Base-by-base conservation (phyloP, 140 eudicot species). In the Stevia rebaudiana region DNA sequence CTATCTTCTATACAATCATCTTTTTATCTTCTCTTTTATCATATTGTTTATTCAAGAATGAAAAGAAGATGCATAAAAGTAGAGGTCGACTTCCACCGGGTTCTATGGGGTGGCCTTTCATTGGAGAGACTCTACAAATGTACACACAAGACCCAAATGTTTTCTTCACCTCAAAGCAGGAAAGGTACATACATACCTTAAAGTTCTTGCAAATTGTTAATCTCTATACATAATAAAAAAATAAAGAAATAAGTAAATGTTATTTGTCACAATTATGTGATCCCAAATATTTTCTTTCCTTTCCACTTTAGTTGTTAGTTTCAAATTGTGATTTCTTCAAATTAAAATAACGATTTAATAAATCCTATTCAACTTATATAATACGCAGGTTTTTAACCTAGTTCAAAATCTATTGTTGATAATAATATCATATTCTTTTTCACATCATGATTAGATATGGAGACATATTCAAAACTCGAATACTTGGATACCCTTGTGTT, bases 401-500 rank as follows among this genome's bases (percentile, higher is more conserved):
- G n/a, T n/a, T n/a, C n/a, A n/a, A n/a, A n/a, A n/a, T n/a, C n/a
- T n/a, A n/a, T n/a, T 53, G 18, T 19, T 30, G 12, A 19, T 30
- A 0, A 44, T 46, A 40, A 21, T 48, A 15, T 41, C 53, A 11
- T 46, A 17, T 54, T 54, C 19, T n/a, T n/a, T 40, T 19, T 47
- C 30, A 22, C 13, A 7, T 65, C 9, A 30, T 69, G 50, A 50
- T 59, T 76, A 90, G 97, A 71, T 86, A 86, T 58, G 97, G 97
- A 44, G 94, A 86, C 9, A 71, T 86, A 71, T 90, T 90, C 72
- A 90, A 86, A 66, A 90, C 94, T n/a, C 84, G 73, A 65, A 83
- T 90, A 48, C 87, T 90, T 41, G 97, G 97, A 42, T 90, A 83
- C 68, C 97, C 97, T 5, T 90, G 95, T 70, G 79, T 90, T 25